These are phyloP conservation scores for Triticum dicoccoides DNA, from an alignment of 176 grass and related monocot species.

Conservation along the genomic window DNA sequence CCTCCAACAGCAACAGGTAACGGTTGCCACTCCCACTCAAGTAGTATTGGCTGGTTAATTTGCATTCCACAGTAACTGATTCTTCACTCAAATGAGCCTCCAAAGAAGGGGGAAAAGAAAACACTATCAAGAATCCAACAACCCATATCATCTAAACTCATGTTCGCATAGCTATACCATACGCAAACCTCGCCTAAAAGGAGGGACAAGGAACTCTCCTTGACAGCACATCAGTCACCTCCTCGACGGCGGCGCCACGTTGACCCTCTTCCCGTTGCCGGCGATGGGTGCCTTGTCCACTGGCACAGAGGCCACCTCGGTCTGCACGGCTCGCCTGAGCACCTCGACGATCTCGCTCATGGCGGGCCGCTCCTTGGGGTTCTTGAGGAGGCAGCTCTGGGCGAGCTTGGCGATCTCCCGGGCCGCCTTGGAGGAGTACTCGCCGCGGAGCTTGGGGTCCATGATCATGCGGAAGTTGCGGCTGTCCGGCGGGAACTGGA, in stretches of 20 bases:
- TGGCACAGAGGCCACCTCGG: background rate
- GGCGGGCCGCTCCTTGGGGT: slow-evolving; percentile 67
- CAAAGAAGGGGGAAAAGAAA: background rate
- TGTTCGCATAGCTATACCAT: background rate
- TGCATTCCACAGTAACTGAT: background rate
- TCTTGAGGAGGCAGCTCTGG: slow-evolving; percentile 66
- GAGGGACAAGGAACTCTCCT: background rate
- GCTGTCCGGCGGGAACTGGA: slow-evolving; percentile 58
- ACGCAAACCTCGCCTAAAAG: background rate
- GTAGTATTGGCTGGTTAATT: background rate
- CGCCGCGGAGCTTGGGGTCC: slow-evolving; percentile 65
- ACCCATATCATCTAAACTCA: background rate
- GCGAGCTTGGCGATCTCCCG: slow-evolving; percentile 84
- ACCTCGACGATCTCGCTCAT: slow-evolving; percentile 76
- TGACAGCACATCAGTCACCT: background rate
- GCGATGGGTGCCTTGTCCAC: background rate
- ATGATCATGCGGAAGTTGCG: slow-evolving; percentile 94
- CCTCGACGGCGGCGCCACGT: slow-evolving; percentile 10
- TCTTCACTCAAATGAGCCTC: background rate
- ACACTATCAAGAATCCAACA: slow-evolving; percentile 5
- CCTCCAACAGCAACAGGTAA: background rate
- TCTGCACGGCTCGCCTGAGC: slow-evolving; percentile 43
- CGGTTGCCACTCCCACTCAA: background rate
- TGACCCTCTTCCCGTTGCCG: slow-evolving; percentile 11
- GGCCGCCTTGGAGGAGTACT: slow-evolving; percentile 66